Percentiles rank a stretch among this genome's conserved stretches.
phyloP scores from a whole-genome alignment of 345 rosid genomes.

The Moricandia arvensis region DNA sequence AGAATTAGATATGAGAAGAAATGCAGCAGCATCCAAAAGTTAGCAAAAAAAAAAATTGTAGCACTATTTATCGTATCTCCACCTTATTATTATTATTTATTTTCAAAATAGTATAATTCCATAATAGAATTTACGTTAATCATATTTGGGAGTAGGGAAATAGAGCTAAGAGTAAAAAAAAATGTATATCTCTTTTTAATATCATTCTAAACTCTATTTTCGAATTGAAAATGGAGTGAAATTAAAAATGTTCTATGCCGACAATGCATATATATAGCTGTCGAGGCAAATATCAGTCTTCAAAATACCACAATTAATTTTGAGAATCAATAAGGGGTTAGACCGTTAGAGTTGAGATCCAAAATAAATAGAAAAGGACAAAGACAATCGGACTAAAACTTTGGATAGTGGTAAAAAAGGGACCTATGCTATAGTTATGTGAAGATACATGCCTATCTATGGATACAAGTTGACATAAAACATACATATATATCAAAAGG shows the following conservation, averaged over 20 bases:
- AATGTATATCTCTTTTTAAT: not conserved
- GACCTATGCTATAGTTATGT: constrained; percentile 13
- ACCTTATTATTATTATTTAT: too few species aligned
- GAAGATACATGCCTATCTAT: not conserved
- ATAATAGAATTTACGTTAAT: not conserved
- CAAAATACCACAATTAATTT: not conserved
- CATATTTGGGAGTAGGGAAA: too few species aligned
- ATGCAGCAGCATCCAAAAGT: too few species aligned
- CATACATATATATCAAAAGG: constrained; percentile 1
- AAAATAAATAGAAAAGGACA: not conserved
- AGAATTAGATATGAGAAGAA: not conserved
- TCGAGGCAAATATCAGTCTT: not conserved
- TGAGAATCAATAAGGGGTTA: not conserved
- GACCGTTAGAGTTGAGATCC: not conserved
- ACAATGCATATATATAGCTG: not conserved
- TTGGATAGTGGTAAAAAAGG: constrained; percentile 18
- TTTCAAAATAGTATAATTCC: not conserved
- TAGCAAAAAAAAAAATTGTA: too few species aligned
- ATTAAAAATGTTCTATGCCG: too few species aligned
- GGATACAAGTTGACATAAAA: constrained; percentile 21
- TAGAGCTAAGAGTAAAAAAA: not conserved
- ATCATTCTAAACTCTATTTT: not conserved
- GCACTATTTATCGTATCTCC: not conserved
- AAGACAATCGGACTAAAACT: constrained; percentile 19
- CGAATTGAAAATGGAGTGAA: not conserved